Conservation (phyloP, 2,329 filamentous ascomycete genomes). For the Metarhizium album region DNA sequence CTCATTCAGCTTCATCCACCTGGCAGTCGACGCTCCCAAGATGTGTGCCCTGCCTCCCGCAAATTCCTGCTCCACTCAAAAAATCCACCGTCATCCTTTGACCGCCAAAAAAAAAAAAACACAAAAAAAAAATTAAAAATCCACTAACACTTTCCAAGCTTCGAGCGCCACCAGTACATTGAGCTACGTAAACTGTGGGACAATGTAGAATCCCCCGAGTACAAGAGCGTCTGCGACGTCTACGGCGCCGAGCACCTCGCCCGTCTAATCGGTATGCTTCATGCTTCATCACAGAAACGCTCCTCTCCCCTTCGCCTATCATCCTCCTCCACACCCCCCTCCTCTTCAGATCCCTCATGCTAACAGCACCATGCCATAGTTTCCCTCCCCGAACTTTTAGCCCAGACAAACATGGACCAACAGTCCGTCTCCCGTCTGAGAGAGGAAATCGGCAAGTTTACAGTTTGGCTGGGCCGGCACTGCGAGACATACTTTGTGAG, state of each 20-base stretch:
- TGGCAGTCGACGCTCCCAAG: neutral
- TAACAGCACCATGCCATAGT: conserved; percentile 38
- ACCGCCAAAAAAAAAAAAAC: too few species aligned
- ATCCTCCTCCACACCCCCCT: too few species aligned
- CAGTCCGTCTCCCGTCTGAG: conserved; percentile 81
- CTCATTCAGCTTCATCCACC: neutral
- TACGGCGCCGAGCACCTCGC: conserved; percentile 91
- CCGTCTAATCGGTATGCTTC: conserved; percentile 67
- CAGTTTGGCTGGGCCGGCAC: conserved; percentile 71
- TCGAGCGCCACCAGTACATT: conserved; percentile 82
- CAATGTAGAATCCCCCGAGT: conserved; percentile 48
- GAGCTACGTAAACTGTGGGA: conserved; percentile 64
- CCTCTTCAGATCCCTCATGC: neutral
- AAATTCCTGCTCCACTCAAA: too few species aligned
- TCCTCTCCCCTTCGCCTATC: too few species aligned
- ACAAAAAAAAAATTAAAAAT: neutral
- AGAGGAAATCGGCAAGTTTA: conserved; percentile 81
- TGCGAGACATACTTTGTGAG: conserved; percentile 66
- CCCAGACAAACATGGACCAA: conserved; percentile 95
- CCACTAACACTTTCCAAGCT: conserved; percentile 40
- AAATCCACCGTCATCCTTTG: too few species aligned
- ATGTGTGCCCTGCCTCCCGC: neutral
- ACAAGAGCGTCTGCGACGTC: conserved; percentile 65
- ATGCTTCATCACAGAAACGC: conserved; percentile 22
- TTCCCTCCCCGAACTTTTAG: conserved; percentile 82